Evolutionary conservation across 192 early-diverging fungal genomes (phyloP).

Genomic region (Geranomyces variabilis): DNA sequence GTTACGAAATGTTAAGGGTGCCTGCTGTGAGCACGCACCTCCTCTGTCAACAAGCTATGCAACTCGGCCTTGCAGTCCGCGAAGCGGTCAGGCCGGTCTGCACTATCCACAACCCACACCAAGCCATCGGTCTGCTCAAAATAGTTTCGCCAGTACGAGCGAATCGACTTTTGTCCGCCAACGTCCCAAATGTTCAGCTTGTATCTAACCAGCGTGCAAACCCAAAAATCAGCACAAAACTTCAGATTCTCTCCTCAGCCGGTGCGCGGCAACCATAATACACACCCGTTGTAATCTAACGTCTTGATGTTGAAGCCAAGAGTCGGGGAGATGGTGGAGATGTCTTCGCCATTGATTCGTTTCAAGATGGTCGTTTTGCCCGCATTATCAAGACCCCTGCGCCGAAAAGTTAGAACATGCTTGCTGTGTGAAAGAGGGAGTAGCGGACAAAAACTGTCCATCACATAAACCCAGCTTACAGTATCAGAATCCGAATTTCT

Average conservation of each 20-base stretch:
- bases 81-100: slow-evolving; percentile 78
- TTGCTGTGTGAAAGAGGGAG: too few species aligned
- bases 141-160: slow-evolving; percentile 99
- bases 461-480: slow-evolving; percentile 50
- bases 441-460: neutral
- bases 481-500: slow-evolving; percentile 91
- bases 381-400: slow-evolving; percentile 93
- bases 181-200: slow-evolving; percentile 96
- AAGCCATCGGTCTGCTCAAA: slow-evolving; percentile 99
- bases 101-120: slow-evolving; percentile 97
- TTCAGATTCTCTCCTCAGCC: neutral
- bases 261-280: neutral
- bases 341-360: slow-evolving; percentile 89
- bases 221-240: neutral
- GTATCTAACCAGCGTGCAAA: slow-evolving; percentile 51
- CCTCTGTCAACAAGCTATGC: slow-evolving; percentile 78
- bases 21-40: slow-evolving; percentile 52
- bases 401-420: neutral
- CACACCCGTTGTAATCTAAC: slow-evolving; percentile 76
- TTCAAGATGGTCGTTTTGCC: slow-evolving; percentile 99
- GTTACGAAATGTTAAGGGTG: too few species aligned
- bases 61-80: slow-evolving; percentile 83
- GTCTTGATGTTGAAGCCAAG: slow-evolving; percentile 99
- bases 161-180: slow-evolving; percentile 95
- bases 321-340: slow-evolving; percentile 89